Evolutionary conservation across 1,284 basidiomycete species (phyloP).

Genomic region (Pisolithus thermaeus): DNA sequence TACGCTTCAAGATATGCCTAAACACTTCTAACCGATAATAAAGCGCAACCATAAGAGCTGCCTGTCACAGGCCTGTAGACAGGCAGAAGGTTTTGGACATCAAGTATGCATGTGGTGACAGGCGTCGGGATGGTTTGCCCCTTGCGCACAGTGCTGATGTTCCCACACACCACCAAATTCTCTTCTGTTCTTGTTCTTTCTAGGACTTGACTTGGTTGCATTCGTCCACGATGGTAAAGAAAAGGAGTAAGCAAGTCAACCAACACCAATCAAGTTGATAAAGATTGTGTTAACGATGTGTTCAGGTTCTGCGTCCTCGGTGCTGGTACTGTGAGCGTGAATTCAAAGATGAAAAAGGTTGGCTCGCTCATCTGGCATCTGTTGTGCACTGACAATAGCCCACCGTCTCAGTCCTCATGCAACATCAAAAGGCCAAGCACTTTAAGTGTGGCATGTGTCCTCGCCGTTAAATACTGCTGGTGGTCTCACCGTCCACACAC

Average conservation of each 20-base stretch:
- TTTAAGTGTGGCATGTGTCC: slow-evolving; percentile 98
- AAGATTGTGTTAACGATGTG: not conserved
- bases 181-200: not conserved
- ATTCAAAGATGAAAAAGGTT: slow-evolving; percentile 96
- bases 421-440: slow-evolving; percentile 99
- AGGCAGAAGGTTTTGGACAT: too few relatives aligned
- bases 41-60: too few relatives aligned
- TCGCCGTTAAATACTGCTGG: slow-evolving; percentile 94
- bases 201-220: not conserved
- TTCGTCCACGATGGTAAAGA: slow-evolving; percentile 57
- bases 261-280: slow-evolving; percentile 7
- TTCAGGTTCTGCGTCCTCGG: slow-evolving; percentile 83
- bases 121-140: too few relatives aligned
- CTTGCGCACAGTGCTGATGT: not conserved
- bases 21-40: too few relatives aligned
- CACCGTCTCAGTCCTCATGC: slow-evolving; percentile 77
- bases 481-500: slow-evolving; percentile 96
- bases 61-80: too few relatives aligned
- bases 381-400: not conserved
- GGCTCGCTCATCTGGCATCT: slow-evolving; percentile 4
- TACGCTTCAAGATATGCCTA: too few relatives aligned
- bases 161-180: not conserved
- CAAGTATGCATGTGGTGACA: too few relatives aligned
- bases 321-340: slow-evolving; percentile 99
- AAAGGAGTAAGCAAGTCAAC: slow-evolving; percentile 65